Evolutionary conservation across 2,329 filamentous ascomycete species (phyloP), one percentile per base, ranked within the genome.

Genomic region (Colletotrichum paranaense): DNA sequence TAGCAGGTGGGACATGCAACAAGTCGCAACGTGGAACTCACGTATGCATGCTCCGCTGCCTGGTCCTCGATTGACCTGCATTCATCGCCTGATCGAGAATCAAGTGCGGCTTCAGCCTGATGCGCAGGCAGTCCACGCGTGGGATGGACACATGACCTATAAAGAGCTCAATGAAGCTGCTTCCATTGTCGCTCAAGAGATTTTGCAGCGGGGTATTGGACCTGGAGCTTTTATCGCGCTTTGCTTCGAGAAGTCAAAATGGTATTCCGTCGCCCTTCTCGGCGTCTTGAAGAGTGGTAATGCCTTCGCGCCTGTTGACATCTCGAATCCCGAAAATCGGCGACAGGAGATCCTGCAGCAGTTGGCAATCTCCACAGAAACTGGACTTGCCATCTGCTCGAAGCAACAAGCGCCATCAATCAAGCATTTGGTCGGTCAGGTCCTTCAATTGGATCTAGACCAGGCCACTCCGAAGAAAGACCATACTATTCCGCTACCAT

Each of bases 211-310:
- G 5, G 77, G 76, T 9, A 74, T 79, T n/a, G 75, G 75, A 2
- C 67, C 68, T 3, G 75, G 76, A 2, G 74, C 71, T 4, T 73
- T 75, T 16, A 70, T 82, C 0, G 76, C 77, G 0, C 63, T 82
- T 2, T 80, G 76, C 49, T 78, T 79, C 16, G 76, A 80, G 12
- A 82, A 81, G 65, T 80, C 78, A 1, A 74, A 32, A 3, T 78
- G 76, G 76, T 75, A 75, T 22, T 59, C 78, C 1, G 76, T 81
- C 1, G 77, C 77, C 2, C 77, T 82, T 24, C 46, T 82, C 0
- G 81, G 75, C 2, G 68, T 81, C 9, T 76, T 82, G 68, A 81
- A 80, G 62, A 74, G 80, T 4, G 82, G 82, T 5, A 80, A 78
- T 7, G 78, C 78, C 0, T 80, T 81, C 38, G 78, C 79, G 1